These are phyloP conservation scores for Earliella scabrosa DNA, from an alignment of 1,284 basidiomycete genomes.

Conservation along the genomic window DNA sequence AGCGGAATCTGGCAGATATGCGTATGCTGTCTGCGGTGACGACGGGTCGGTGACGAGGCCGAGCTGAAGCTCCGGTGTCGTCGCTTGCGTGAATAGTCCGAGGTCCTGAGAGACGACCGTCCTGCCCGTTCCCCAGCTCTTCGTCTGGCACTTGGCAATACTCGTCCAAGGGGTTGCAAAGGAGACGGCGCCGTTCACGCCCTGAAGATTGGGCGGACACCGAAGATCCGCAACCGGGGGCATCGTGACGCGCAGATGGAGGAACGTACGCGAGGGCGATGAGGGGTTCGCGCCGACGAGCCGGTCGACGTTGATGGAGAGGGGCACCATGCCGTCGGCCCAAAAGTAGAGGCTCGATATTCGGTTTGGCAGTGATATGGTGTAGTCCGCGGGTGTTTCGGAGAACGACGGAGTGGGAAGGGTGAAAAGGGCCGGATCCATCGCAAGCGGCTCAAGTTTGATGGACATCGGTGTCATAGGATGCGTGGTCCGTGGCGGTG, in stretches of 20 bases:
- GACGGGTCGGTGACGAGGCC: slow-evolving; percentile 23
- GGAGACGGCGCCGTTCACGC: slow-evolving; percentile 62
- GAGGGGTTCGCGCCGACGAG: slow-evolving; percentile 40
- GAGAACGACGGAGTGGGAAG: slow-evolving; percentile 27
- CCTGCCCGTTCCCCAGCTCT: slow-evolving; percentile 51
- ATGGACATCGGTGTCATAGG: slow-evolving; percentile 21
- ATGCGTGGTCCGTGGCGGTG: slow-evolving; percentile 23
- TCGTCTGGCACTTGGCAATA: slow-evolving; percentile 63
- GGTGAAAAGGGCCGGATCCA: slow-evolving; percentile 33
- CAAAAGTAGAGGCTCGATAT: slow-evolving; percentile 42
- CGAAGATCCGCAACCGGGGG: slow-evolving; percentile 51
- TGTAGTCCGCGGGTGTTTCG: slow-evolving; percentile 21
- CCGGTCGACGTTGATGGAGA: slow-evolving; percentile 56
- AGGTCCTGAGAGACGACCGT: slow-evolving; percentile 55
- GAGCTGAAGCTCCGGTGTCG: slow-evolving; percentile 30
- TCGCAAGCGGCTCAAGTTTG: slow-evolving; percentile 36
- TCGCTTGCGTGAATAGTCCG: slow-evolving; percentile 48
- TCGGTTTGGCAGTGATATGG: slow-evolving; percentile 24
- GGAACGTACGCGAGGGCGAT: slow-evolving; percentile 40
- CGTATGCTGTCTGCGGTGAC: slow-evolving; percentile 38
- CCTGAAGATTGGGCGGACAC: slow-evolving; percentile 55
- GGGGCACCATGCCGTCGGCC: slow-evolving; percentile 70
- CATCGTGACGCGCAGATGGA: slow-evolving; percentile 54
- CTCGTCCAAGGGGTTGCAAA: slow-evolving; percentile 55
- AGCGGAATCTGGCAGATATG: slow-evolving; percentile 63